A percentile compares a stretch with the other conserved stretches of the same genome.
Evolutionary conservation across 768 basidiomycete species (phyloP).

Genomic region (Pleurotus giganteus): DNA sequence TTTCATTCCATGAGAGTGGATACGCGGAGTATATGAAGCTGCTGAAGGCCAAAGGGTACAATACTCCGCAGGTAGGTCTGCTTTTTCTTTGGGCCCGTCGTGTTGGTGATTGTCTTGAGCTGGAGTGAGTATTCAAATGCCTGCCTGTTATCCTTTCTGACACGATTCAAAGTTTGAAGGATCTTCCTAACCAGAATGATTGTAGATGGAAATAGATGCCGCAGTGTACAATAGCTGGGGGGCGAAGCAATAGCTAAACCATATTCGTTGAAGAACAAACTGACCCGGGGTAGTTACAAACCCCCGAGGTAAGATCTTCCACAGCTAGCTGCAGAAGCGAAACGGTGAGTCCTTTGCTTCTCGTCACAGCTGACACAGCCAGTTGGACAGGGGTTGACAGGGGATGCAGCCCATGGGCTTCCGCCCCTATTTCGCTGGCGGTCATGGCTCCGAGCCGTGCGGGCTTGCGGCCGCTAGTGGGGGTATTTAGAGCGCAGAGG

Average conservation of each 20-base stretch:
- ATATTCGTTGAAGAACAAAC: not conserved
- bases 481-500: constrained; percentile 5
- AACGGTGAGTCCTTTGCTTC: no score
- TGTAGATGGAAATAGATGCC: constrained; percentile 12
- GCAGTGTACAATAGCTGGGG: no score
- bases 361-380: no score
- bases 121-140: constrained; percentile 15
- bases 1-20: constrained; percentile 18
- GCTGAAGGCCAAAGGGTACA: constrained; percentile 11
- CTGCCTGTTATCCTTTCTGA: not conserved
- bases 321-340: no score
- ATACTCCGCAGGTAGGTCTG: constrained; percentile 10
- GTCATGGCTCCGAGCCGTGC: no score
- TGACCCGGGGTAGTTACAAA: no score
- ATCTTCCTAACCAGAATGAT: constrained; percentile 15
- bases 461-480: not conserved
- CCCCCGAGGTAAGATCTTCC: no score
- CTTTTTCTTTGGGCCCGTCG: constrained; percentile 15
- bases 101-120: constrained; percentile 20
- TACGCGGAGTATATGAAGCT: constrained; percentile 12
- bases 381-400: no score
- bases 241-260: no score
- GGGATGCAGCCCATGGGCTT: no score
- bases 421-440: no score
- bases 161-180: constrained; percentile 14